These are phyloP conservation scores for Penicillium manginii DNA, from an alignment of 495 filamentous ascomycete genomes.

Conservation along the genomic window DNA sequence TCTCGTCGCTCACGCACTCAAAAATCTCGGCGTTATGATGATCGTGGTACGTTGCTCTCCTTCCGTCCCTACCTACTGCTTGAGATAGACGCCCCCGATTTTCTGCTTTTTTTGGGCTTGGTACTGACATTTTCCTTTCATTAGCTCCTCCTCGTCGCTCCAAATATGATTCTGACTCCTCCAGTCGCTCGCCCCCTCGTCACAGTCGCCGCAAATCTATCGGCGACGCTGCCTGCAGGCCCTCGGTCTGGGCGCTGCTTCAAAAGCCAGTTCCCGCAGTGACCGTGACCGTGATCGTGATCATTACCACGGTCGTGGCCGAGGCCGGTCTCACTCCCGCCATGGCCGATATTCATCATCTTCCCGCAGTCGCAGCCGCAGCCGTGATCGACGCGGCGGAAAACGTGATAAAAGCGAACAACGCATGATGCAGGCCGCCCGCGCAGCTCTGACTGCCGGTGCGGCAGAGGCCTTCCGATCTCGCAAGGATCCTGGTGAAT, in stretches of 20 bases:
- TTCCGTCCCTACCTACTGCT: no score
- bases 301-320: constrained; percentile 32
- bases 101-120: background rate
- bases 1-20: constrained; percentile 59
- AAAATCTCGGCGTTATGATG: constrained; percentile 57
- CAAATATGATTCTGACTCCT: constrained; percentile 41
- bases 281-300: constrained; percentile 27
- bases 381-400: constrained; percentile 34
- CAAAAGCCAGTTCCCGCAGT: constrained; percentile 13
- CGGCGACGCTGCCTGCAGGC: constrained; percentile 69
- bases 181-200: constrained; percentile 47
- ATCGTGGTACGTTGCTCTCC: constrained; percentile 39
- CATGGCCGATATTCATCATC: constrained; percentile 59
- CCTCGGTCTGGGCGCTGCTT: constrained; percentile 64
- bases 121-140: background rate
- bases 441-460: constrained; percentile 82
- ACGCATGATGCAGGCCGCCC: constrained; percentile 82
- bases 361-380: constrained; percentile 45
- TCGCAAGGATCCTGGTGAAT: constrained; percentile 82
- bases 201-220: constrained; percentile 68
- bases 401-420: constrained; percentile 51
- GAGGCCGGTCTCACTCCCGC: constrained; percentile 46
- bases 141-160: constrained; percentile 33
- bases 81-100: no score
- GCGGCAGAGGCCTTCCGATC: constrained; percentile 86